phyloP scores from a whole-genome alignment of 2,329 filamentous ascomycete species.

The Sarocladium strictum region DNA sequence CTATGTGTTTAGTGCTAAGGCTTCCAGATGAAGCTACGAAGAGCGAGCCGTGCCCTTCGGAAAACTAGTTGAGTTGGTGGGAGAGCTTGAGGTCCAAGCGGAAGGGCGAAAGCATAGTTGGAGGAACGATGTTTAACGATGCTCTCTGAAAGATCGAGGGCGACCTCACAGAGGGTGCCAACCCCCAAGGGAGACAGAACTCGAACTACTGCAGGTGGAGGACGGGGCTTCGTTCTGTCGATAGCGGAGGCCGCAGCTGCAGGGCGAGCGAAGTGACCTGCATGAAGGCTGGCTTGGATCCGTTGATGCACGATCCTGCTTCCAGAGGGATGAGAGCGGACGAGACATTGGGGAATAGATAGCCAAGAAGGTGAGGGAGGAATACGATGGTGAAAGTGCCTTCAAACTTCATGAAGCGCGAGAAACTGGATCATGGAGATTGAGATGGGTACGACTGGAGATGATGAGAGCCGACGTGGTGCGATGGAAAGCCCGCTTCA shows the following conservation, averaged over 20 bases:
- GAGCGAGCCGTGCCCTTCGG: slow-evolving; percentile 5
- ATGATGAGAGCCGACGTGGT: neutral
- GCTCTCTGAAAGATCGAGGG: neutral
- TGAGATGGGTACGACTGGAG: neutral
- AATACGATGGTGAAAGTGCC: neutral
- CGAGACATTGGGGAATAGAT: neutral
- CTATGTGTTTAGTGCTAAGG: neutral
- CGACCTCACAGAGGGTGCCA: neutral
- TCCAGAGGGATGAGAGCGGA: neutral
- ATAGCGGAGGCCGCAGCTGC: slow-evolving; percentile 3
- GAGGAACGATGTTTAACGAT: neutral
- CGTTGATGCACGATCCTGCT: neutral
- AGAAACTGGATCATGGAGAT: neutral
- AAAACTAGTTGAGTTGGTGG: neutral
- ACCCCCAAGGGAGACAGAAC: neutral
- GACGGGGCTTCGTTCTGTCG: neutral
- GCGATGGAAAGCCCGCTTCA: neutral
- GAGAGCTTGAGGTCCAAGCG: neutral
- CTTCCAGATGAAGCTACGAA: neutral
- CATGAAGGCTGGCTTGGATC: neutral
- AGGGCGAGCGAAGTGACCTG: slow-evolving; percentile 7
- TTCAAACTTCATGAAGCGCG: neutral
- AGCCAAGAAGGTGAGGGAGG: neutral
- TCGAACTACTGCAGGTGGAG: neutral
- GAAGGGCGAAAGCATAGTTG: neutral